Evolutionary conservation across 805 yeast species (phyloP).

Genomic region (Priceomyces medius): DNA sequence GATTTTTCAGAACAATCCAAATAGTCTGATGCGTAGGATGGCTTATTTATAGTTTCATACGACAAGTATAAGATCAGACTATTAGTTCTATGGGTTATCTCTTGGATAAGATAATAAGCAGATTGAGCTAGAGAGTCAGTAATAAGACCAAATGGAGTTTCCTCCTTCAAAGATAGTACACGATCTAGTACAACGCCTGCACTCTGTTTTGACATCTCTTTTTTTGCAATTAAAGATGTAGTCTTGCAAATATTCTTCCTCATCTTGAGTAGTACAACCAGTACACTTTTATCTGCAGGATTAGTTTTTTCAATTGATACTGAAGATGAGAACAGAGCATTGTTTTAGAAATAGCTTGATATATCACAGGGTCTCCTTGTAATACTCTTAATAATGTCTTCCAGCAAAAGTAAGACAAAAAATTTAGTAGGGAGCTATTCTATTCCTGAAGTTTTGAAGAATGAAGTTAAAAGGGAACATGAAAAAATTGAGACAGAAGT

Average conservation of each 20-base stretch:
- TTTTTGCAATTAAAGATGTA: not conserved
- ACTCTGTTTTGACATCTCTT: slow-evolving; percentile 30
- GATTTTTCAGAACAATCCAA: slow-evolving; percentile 40
- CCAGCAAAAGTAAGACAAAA: slow-evolving; percentile 11
- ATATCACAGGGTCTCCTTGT: too few relatives aligned
- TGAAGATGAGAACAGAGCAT: not conserved
- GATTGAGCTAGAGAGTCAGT: slow-evolving; percentile 74
- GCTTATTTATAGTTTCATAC: slow-evolving; percentile 61
- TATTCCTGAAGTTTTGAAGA: slow-evolving; percentile 27
- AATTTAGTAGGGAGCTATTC: slow-evolving; percentile 30
- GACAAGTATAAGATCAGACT: slow-evolving; percentile 55
- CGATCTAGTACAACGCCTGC: slow-evolving; percentile 60
- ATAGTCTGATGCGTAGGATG: slow-evolving; percentile 49
- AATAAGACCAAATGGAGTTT: slow-evolving; percentile 68
- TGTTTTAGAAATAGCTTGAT: too few relatives aligned
- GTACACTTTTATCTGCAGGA: not conserved
- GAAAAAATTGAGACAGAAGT: slow-evolving; percentile 16
- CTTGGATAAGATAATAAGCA: slow-evolving; percentile 53
- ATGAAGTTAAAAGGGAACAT: slow-evolving; percentile 23
- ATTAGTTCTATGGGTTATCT: slow-evolving; percentile 48
- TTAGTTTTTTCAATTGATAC: not conserved
- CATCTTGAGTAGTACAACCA: not conserved
- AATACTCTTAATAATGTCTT: slow-evolving; percentile 4
- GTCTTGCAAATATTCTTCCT: too few relatives aligned
- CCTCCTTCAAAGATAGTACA: slow-evolving; percentile 66